Percentiles rank a stretch among this genome's conserved stretches.
Conservation (phyloP, 495 filamentous ascomycete species). For the Aspergillus incahuasiensis region DNA sequence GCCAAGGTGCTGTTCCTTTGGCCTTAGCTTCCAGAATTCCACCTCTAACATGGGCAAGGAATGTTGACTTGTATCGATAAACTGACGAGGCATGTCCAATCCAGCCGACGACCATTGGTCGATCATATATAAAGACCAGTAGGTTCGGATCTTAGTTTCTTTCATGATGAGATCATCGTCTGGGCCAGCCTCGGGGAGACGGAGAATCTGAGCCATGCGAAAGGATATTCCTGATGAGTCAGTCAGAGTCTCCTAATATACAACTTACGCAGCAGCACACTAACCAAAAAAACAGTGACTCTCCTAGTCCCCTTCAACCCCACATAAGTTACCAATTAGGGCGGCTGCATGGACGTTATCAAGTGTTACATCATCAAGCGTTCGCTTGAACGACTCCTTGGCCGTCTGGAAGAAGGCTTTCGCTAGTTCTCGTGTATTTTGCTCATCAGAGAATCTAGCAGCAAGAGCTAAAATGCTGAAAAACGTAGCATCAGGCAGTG, state of each 20-base stretch:
- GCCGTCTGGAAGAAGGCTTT: constrained; percentile 13
- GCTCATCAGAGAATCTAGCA: too few relatives aligned
- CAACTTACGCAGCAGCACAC: background rate
- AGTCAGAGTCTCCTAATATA: too few relatives aligned
- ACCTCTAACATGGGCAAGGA: too few relatives aligned
- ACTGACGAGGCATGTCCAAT: constrained; percentile 15
- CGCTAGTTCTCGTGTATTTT: background rate
- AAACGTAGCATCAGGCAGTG: too few relatives aligned
- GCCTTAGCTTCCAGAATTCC: too few relatives aligned
- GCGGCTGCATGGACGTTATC: constrained; percentile 20
- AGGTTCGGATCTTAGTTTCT: constrained; percentile 21
- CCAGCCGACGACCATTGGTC: constrained; percentile 25
- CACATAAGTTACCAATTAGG: constrained; percentile 20
- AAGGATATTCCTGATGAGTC: constrained; percentile 16
- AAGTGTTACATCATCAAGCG: constrained; percentile 12
- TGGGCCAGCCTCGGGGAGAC: constrained; percentile 9
- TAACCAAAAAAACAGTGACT: constrained; percentile 20
- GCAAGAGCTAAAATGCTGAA: too few relatives aligned
- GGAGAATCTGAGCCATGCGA: constrained; percentile 20
- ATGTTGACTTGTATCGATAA: constrained; percentile 7
- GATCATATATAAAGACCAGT: constrained; percentile 27
- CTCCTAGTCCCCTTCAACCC: constrained; percentile 15
- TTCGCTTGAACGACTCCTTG: constrained; percentile 12
- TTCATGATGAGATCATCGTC: constrained; percentile 15
- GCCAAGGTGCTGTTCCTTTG: too few relatives aligned